Percentiles rank a stretch among this genome's conserved stretches.
Conservation (phyloP, 805 yeast genomes). For the Starmerella etchellsii region DNA sequence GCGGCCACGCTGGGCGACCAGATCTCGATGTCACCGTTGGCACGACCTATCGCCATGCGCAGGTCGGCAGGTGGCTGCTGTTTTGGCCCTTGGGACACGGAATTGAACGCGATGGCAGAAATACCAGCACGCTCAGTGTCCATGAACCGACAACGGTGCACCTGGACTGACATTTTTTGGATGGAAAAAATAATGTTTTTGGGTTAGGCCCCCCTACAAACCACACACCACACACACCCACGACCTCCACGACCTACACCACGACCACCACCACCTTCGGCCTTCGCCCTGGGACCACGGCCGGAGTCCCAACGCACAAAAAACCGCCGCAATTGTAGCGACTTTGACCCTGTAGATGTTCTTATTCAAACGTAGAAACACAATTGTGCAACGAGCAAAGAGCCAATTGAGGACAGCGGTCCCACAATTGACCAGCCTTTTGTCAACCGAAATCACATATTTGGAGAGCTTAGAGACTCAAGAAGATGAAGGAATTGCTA, state of each 20-base stretch:
- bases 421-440: not conserved
- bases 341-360: no score
- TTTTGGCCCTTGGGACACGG: constrained; percentile 31
- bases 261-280: no score
- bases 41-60: constrained; percentile 80
- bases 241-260: no score
- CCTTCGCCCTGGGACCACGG: no score
- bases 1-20: constrained; percentile 60
- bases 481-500: not conserved
- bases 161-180: constrained; percentile 38
- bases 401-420: not conserved
- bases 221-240: no score
- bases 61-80: constrained; percentile 39
- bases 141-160: constrained; percentile 86
- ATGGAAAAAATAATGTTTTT: not conserved
- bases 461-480: not conserved
- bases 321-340: no score
- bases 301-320: no score
- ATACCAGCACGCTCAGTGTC: constrained; percentile 77
- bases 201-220: not conserved
- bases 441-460: not conserved
- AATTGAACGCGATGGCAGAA: constrained; percentile 70
- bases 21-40: constrained; percentile 89
- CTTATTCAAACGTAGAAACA: not conserved
- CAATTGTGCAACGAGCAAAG: not conserved